Evolutionary conservation across 352 stramenopile genomes (phyloP).

Genomic region (Globisporangium apiculatum): DNA sequence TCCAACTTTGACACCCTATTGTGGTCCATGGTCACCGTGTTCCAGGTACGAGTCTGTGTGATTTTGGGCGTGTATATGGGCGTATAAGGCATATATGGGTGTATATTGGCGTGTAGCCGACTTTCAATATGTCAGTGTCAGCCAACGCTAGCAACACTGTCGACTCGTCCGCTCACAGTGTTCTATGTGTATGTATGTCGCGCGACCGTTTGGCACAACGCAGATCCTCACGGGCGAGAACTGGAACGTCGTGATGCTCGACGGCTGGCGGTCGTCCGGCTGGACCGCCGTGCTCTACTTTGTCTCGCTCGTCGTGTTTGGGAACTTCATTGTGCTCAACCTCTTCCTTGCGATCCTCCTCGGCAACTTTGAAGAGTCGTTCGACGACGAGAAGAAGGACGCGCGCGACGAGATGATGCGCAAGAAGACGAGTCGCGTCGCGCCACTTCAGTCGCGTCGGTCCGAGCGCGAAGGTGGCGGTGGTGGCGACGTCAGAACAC

Average conservation of each 20-base stretch:
- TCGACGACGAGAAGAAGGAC: conserved; percentile 39
- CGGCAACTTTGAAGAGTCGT: conserved; percentile 77
- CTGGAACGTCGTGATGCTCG: conserved; percentile 90
- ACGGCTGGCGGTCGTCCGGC: conserved; percentile 67
- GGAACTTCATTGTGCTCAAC: conserved; percentile 89
- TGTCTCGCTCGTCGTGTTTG: conserved; percentile 77
- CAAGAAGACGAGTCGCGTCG: conserved; percentile 22
- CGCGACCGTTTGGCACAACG: conserved; percentile 1
- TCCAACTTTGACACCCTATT: conserved; percentile 66
- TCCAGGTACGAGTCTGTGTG: conserved; percentile 26
- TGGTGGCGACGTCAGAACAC: background rate
- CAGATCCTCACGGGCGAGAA: conserved; percentile 90
- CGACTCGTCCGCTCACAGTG: background rate
- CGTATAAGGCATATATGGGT: too few species aligned
- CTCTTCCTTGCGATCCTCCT: conserved; percentile 91
- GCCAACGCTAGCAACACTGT: too few species aligned
- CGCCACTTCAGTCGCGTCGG: conserved; percentile 13
- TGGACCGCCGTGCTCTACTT: conserved; percentile 71
- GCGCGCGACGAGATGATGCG: conserved; percentile 30
- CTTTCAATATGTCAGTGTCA: too few species aligned
- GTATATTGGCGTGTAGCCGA: too few species aligned
- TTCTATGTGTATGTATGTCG: background rate
- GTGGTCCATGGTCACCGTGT: conserved; percentile 67
- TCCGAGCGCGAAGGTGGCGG: conserved; percentile 3
- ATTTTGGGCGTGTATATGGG: too few species aligned